Evolutionary conservation across 306 rosid species (phyloP).

Genomic region (Lotus japonicus): DNA sequence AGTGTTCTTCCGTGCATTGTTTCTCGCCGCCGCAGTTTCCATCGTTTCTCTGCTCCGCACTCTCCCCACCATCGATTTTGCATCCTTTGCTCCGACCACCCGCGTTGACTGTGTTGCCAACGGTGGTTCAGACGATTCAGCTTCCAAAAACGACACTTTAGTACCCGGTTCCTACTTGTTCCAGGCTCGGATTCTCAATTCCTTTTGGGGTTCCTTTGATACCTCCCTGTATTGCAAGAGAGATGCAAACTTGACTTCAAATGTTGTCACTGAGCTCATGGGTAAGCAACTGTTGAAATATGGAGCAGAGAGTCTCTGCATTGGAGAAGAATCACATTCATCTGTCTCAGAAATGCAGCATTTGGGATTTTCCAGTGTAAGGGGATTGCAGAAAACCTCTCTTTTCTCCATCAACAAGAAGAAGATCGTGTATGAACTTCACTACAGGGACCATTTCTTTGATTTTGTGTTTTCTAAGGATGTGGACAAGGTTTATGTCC

Average conservation of each 20-base stretch:
- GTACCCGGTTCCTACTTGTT: constrained; percentile 40
- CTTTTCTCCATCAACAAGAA: constrained; percentile 44
- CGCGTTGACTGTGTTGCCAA: constrained; percentile 33
- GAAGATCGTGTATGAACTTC: constrained; percentile 32
- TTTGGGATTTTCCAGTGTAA: constrained; percentile 52
- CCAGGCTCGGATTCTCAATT: constrained; percentile 42
- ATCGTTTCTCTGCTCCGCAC: constrained; percentile 48
- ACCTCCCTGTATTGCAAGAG: constrained; percentile 32
- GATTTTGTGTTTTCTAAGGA: constrained; percentile 73
- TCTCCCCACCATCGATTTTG: constrained; percentile 37
- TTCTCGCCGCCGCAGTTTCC: constrained; percentile 55
- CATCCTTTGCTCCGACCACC: constrained; percentile 33
- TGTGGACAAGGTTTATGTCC: constrained; percentile 53
- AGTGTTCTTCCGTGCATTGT: constrained; percentile 44
- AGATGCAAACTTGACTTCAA: constrained; percentile 38
- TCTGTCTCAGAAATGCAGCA: constrained; percentile 42
- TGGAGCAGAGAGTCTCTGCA: constrained; percentile 47
- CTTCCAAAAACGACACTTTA: not conserved
- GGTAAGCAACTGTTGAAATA: constrained; percentile 33
- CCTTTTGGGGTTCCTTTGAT: constrained; percentile 51
- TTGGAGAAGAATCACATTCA: constrained; percentile 53
- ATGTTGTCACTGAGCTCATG: constrained; percentile 41
- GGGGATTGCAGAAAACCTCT: constrained; percentile 23
- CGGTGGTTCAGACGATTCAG: not conserved
- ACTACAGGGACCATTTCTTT: constrained; percentile 46